A percentile compares a stretch with the other conserved stretches of the same genome.
phyloP scores from a whole-genome alignment of 2,329 filamentous ascomycete species.

The Fusarium sp. region DNA sequence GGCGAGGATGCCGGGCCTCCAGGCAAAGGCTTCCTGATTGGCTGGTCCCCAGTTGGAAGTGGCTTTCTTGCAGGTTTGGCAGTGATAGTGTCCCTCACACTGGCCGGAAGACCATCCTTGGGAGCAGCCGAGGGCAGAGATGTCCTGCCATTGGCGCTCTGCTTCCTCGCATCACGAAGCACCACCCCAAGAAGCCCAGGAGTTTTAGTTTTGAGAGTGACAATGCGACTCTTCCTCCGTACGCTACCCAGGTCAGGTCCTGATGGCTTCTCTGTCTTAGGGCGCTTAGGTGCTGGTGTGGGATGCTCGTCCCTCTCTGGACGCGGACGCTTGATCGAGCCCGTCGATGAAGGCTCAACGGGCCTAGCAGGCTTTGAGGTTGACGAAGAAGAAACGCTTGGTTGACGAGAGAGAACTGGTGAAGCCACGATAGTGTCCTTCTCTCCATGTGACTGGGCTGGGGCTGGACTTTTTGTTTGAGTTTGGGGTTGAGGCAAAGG shows the following conservation, averaged over 20 bases:
- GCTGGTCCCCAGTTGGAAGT: slow-evolving; percentile 48
- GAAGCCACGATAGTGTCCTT: slow-evolving; percentile 47
- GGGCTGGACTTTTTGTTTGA: slow-evolving; percentile 16
- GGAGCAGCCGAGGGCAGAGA: slow-evolving; percentile 49
- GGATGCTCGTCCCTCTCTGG: slow-evolving; percentile 53
- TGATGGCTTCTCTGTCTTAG: slow-evolving; percentile 52
- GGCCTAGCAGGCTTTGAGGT: slow-evolving; percentile 36
- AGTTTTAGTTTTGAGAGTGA: slow-evolving; percentile 53
- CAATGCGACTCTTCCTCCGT: slow-evolving; percentile 51
- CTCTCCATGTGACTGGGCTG: slow-evolving; percentile 28
- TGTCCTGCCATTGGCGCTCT: slow-evolving; percentile 43
- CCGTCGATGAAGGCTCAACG: slow-evolving; percentile 32
- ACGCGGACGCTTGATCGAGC: slow-evolving; percentile 51
- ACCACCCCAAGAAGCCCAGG: slow-evolving; percentile 51
- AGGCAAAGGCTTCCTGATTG: slow-evolving; percentile 50
- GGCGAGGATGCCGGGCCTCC: slow-evolving; percentile 43
- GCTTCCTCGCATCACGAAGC: slow-evolving; percentile 46
- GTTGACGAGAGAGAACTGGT: slow-evolving; percentile 38
- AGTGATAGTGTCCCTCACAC: slow-evolving; percentile 47
- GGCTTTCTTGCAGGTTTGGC: slow-evolving; percentile 54
- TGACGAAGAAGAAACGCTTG: slow-evolving; percentile 38
- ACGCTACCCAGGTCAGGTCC: slow-evolving; percentile 36
- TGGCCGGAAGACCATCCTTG: slow-evolving; percentile 42
- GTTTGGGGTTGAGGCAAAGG: slow-evolving; percentile 1
- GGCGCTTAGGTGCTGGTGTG: slow-evolving; percentile 54